Conservation (phyloP, 2,329 filamentous ascomycete species). For the Fusarium sp. region DNA sequence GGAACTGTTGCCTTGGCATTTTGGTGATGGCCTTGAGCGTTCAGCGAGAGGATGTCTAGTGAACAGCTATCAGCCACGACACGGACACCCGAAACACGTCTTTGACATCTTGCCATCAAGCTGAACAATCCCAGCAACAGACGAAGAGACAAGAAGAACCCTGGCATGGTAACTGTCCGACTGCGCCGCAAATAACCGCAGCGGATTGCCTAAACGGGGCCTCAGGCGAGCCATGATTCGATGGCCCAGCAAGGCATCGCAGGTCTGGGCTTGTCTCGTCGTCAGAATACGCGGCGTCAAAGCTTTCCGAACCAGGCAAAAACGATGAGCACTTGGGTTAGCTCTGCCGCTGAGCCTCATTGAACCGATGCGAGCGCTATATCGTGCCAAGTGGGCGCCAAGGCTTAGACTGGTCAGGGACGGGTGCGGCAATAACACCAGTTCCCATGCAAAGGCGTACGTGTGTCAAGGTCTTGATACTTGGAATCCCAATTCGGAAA, state of each 20-base stretch:
- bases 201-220: slow-evolving; percentile 30
- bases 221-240: slow-evolving; percentile 25
- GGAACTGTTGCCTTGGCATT: no score
- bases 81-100: no score
- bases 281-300: background rate
- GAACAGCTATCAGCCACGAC: no score
- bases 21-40: no score
- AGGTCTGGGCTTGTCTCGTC: background rate
- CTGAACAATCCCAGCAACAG: background rate
- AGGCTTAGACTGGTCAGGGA: slow-evolving; percentile 5
- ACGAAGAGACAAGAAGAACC: background rate
- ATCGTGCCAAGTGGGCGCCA: background rate
- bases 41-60: no score
- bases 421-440: background rate
- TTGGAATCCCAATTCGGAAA: background rate
- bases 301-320: slow-evolving; percentile 22
- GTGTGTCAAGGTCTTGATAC: background rate
- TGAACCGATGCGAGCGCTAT: slow-evolving; percentile 1
- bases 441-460: background rate
- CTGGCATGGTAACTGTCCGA: background rate
- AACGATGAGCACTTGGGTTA: slow-evolving; percentile 28
- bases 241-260: background rate
- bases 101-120: no score
- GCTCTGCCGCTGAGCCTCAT: slow-evolving; percentile 39
- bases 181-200: slow-evolving; percentile 32